Evolutionary conservation across 1,139 yeast genomes (phyloP), one percentile per base, ranked within the genome.

Genomic region (Nakaseomyces bracarensis): DNA sequence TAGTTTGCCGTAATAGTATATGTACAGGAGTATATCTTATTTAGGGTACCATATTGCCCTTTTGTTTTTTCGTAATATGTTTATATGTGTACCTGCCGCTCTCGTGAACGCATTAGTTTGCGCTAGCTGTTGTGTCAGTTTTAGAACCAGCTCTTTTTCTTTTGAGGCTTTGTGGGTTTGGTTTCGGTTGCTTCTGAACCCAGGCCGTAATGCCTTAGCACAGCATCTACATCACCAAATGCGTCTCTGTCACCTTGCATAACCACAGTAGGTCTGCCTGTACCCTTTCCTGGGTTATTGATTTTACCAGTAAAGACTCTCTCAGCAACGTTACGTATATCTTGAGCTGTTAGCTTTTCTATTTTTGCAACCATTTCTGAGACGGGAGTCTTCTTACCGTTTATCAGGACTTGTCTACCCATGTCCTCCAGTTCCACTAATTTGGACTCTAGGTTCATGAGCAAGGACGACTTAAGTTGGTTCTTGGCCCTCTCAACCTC

Each of bases 381-480:
- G 7, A 87, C 82, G 11, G 85, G 77, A n/a, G 91, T 74, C 52
- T 84, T 74, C 52, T 74, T 74, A 36, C 86, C 87, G 57, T 83
- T 87, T 43, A 86, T 77, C 64, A 85, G 95, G 23, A 91, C 77
- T 64, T 91, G 98, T 62, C 98, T 77, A 10, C 98, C 98, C 64
- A 89, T 71, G 58, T 91, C 98, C 63, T 91, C 98, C 42, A 91
- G 69, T 54, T 84, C 89, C 14, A 94, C 95, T 70, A 91, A 74
- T 60, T 83, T 86, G 51, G 93, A 79, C 63, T 91, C 98, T 38
- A 89, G 73, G 57, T 89, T 91, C 96, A 91, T 91, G 58, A 91
- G 71, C 46, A 91, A 69, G 4, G 95, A 82, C n/a, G 93, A 80
- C 40, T 83, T 79, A 44, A 91, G 72, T 67, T 91, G 98, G 62